These are phyloP conservation scores for Tagetes patula DNA, from an alignment of 129 eudicot genomes.

Conservation along the genomic window DNA sequence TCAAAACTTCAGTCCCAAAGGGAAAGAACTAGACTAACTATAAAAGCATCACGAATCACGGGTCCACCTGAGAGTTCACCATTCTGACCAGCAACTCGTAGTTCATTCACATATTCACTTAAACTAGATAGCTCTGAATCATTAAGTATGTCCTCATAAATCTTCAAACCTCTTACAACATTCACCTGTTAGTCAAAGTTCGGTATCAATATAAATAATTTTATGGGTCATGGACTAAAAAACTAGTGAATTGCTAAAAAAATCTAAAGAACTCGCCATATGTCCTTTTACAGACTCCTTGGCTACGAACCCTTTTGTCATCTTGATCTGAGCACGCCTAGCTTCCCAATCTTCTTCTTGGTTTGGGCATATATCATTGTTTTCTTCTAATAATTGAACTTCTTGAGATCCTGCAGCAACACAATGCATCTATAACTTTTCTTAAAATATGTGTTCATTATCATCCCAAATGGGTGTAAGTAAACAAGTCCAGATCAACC, in stretches of 20 bases:
- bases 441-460: neutral
- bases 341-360: slow-evolving; percentile 73
- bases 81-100: slow-evolving; percentile 85
- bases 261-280: slow-evolving; percentile 69
- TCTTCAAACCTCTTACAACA: slow-evolving; percentile 93
- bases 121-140: slow-evolving; percentile 66
- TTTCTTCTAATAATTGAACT: slow-evolving; percentile 44
- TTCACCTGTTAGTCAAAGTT: slow-evolving; percentile 63
- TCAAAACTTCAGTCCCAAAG: slow-evolving; percentile 74
- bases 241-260: neutral
- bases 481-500: neutral
- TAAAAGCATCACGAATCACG: slow-evolving; percentile 78
- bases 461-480: neutral
- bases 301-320: slow-evolving; percentile 96
- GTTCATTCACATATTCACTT: slow-evolving; percentile 70
- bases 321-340: slow-evolving; percentile 82
- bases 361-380: slow-evolving; percentile 44
- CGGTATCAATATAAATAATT: neutral
- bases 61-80: slow-evolving; percentile 98
- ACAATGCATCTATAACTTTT: neutral
- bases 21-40: slow-evolving; percentile 67
- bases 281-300: slow-evolving; percentile 99
- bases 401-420: slow-evolving; percentile 70
- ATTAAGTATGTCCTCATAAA: slow-evolving; percentile 77
- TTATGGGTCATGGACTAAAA: neutral